Conservation (phyloP, 75 land plant genomes). For the Cunninghamia lanceolata region DNA sequence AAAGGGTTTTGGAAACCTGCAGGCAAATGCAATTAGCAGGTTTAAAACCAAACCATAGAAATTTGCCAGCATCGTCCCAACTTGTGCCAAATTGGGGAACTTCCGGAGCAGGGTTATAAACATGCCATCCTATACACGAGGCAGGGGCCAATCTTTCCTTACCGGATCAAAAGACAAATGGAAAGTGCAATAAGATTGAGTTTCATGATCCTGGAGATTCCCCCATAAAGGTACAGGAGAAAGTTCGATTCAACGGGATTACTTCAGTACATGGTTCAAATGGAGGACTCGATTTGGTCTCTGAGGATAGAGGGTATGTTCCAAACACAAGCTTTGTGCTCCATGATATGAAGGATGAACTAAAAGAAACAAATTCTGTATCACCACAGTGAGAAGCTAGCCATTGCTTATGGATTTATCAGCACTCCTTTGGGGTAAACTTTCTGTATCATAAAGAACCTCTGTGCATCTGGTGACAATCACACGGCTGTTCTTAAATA, state of each 20-base stretch:
- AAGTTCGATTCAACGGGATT: neutral
- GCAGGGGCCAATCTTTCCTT: neutral
- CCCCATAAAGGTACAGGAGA: neutral
- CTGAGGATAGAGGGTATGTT: slow-evolving; percentile 27
- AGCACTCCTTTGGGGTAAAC: slow-evolving; percentile 1
- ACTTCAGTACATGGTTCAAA: neutral
- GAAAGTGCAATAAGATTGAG: slow-evolving; percentile 1
- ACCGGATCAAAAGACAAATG: neutral
- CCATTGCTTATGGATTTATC: neutral
- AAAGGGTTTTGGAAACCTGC: too few species aligned
- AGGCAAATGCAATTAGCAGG: too few species aligned
- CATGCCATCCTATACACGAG: neutral
- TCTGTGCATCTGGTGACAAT: slow-evolving; percentile 13
- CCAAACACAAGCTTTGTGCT: slow-evolving; percentile 17
- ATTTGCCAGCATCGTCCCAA: too few species aligned
- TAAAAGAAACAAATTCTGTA: neutral
- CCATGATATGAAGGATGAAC: slow-evolving; percentile 23
- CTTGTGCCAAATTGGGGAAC: too few species aligned
- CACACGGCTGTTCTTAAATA: too few species aligned
- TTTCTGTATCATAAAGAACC: slow-evolving; percentile 12
- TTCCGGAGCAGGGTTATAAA: too few species aligned
- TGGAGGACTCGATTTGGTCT: slow-evolving; percentile 2
- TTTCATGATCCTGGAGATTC: slow-evolving; percentile 7
- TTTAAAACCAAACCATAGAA: too few species aligned
- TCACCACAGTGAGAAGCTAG: slow-evolving; percentile 9